A percentile compares a stretch with the other conserved stretches of the same genome.
Conservation (phyloP, 1,139 yeast genomes). For the Zygotorulaspora mrakii region DNA sequence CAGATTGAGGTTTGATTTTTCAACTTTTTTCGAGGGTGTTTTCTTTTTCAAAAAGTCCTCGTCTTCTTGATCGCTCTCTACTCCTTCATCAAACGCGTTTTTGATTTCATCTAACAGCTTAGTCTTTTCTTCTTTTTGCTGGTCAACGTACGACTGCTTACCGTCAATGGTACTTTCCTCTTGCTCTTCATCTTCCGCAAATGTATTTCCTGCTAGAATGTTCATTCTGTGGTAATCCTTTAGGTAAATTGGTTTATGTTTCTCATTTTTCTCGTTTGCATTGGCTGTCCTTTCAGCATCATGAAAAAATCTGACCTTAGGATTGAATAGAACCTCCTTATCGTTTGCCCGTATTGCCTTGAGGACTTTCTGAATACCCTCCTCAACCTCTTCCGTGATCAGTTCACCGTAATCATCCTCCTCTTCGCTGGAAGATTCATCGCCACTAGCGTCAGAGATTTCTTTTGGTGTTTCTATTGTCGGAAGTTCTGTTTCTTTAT, state of each 20-base stretch:
- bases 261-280: slow-evolving; percentile 33
- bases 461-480: slow-evolving; percentile 17
- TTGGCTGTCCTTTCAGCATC: slow-evolving; percentile 48
- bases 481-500: slow-evolving; percentile 15
- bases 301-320: slow-evolving; percentile 64
- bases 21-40: slow-evolving; percentile 41
- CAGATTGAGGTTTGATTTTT: slow-evolving; percentile 36
- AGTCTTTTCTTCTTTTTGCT: slow-evolving; percentile 70
- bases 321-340: slow-evolving; percentile 55
- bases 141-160: slow-evolving; percentile 64
- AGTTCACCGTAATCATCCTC: slow-evolving; percentile 94
- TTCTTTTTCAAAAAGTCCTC: slow-evolving; percentile 57
- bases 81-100: slow-evolving; percentile 53
- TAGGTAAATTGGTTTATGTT: slow-evolving; percentile 76
- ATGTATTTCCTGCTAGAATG: slow-evolving; percentile 58
- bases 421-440: slow-evolving; percentile 52
- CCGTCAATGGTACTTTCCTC: slow-evolving; percentile 51
- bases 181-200: slow-evolving; percentile 49
- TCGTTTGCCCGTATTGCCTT: slow-evolving; percentile 67
- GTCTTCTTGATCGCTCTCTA: slow-evolving; percentile 43
- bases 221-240: slow-evolving; percentile 91
- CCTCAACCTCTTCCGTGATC: slow-evolving; percentile 79
- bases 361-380: slow-evolving; percentile 70
- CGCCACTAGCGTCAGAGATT: slow-evolving; percentile 28
- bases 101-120: slow-evolving; percentile 73